Evolutionary conservation across 1,139 yeast genomes (phyloP), one percentile per base, ranked within the genome.

Genomic region (Yamadazyma oceani): DNA sequence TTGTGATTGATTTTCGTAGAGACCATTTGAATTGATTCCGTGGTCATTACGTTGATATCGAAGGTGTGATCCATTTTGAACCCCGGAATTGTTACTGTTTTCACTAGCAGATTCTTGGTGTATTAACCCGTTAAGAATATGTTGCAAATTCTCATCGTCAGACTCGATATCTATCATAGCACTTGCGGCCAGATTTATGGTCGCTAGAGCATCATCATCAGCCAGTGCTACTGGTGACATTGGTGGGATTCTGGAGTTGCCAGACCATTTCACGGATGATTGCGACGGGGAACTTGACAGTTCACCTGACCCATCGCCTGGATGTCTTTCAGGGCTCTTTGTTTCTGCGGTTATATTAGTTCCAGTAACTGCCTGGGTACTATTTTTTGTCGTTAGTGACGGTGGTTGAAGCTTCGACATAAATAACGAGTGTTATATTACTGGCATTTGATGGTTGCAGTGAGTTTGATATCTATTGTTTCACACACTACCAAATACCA

Each of bases 71-170:
- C n/a, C n/a, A n/a, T n/a, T n/a, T n/a, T n/a, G n/a, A n/a, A n/a
- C 24, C 10, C 13, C 13, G n/a, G 26, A 6, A 6, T n/a, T n/a
- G 5, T 13, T 13, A 24, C 11, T 26, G 14, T 17, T 16, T 13
- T 12, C 32, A 17, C 8, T 33, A 3, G n/a, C 35, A 16, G 24
- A 17, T 17, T 51, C 55, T 23, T 51, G 51, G 31, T 53, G 47
- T 19, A 60, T 57, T 19, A 64, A 48, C 4, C 56, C 64, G 30
- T 50, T 53, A 11, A 64, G 43, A 1, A 62, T 45, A 27, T 51
- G 47, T 26, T 58, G 65, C 12, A 63, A 47, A 29, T 62, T 65
- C 27, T 58, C 63, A 28, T 62, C 64, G 11, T 57, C 60, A 12
- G 52, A 55, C 11, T 46, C 46, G 13, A 44, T 41, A 17, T 44